Evolutionary conservation across 306 rosid species (phyloP).

Genomic region (Elaeagnus macrophylla): DNA sequence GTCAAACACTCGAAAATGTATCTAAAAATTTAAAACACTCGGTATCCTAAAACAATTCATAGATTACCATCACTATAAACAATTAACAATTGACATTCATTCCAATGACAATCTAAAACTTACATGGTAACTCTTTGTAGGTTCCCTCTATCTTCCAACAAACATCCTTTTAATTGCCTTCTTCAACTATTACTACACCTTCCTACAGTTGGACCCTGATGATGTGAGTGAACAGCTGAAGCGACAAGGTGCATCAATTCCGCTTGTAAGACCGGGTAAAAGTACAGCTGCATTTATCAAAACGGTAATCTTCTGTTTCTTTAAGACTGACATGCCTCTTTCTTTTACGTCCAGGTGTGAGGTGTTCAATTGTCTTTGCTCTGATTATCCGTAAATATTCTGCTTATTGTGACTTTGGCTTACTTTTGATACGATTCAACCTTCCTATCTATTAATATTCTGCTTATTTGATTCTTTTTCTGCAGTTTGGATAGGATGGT

Average conservation of each 20-base stretch:
- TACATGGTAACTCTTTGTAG: slow-evolving; percentile 34
- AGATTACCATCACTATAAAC: not conserved
- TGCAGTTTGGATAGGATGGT: no score
- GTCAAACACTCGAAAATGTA: no score
- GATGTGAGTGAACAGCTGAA: slow-evolving; percentile 93
- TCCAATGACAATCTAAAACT: slow-evolving; percentile 11
- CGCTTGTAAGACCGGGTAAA: slow-evolving; percentile 87
- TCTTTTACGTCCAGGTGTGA: not conserved
- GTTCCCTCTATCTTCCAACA: slow-evolving; percentile 82
- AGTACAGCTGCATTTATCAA: slow-evolving; percentile 74
- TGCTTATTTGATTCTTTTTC: no score
- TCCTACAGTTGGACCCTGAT: slow-evolving; percentile 91
- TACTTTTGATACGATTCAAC: no score
- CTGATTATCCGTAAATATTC: no score
- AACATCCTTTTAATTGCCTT: slow-evolving; percentile 84
- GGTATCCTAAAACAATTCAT: no score
- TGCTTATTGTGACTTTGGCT: no score
- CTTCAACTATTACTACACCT: slow-evolving; percentile 98
- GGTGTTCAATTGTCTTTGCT: no score
- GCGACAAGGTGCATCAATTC: slow-evolving; percentile 96
- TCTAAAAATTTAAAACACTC: no score
- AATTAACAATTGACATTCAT: no score
- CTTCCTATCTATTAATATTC: no score
- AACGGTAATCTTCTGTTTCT: slow-evolving; percentile 44
- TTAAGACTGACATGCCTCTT: not conserved